Evolutionary conservation across 1,284 basidiomycete genomes (phyloP).

Genomic region (Xanthoconium separans): DNA sequence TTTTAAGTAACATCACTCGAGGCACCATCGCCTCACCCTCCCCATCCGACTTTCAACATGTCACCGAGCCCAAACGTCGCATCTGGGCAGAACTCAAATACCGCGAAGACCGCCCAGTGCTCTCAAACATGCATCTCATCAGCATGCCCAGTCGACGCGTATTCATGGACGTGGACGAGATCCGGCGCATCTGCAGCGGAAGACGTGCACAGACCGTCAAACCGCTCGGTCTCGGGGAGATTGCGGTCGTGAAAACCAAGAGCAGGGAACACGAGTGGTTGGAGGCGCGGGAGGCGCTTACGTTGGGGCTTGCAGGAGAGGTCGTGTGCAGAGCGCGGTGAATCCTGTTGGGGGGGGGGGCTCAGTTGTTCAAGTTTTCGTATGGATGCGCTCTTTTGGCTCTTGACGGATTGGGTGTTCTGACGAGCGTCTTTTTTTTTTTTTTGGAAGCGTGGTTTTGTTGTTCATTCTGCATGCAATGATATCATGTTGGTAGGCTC

Average conservation of each 20-base stretch:
- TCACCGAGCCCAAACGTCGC: conserved; percentile 58
- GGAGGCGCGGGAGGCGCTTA: conserved; percentile 57
- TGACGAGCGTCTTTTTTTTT: neutral
- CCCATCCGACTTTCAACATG: conserved; percentile 58
- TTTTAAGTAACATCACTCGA: conserved; percentile 77
- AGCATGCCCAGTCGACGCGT: conserved; percentile 47
- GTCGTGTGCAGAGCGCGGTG: conserved; percentile 72
- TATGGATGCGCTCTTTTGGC: neutral
- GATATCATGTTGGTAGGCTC: too few relatives aligned
- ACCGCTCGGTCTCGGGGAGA: conserved; percentile 82
- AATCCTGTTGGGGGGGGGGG: neutral
- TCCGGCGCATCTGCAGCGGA: conserved; percentile 73
- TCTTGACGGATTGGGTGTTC: neutral
- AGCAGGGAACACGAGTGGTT: conserved; percentile 66
- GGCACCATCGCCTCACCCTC: conserved; percentile 70
- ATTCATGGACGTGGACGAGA: conserved; percentile 70
- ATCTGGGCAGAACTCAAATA: conserved; percentile 94
- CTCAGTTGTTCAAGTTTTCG: neutral
- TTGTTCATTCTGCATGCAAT: too few relatives aligned
- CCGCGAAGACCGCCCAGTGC: conserved; percentile 79
- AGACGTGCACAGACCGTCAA: conserved; percentile 68
- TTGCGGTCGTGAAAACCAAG: conserved; percentile 76
- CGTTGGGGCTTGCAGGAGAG: conserved; percentile 65
- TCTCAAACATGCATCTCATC: conserved; percentile 45
- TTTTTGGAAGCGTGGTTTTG: too few relatives aligned